A percentile compares a stretch with the other conserved stretches of the same genome.
Conservation (phyloP, 345 rosid species). For the Euphorbia tirucalli region DNA sequence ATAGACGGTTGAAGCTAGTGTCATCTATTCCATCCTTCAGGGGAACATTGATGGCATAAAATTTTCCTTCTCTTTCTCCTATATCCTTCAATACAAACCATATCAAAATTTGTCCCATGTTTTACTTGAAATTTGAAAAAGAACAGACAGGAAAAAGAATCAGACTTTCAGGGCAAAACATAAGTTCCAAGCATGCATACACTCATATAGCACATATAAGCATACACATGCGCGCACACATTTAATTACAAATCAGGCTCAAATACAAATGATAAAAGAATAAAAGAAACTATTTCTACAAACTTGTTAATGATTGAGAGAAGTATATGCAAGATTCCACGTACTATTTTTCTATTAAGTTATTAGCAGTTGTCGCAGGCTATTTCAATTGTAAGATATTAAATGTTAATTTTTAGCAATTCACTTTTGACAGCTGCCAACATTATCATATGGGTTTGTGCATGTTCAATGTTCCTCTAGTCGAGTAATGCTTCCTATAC, state of each 20-base stretch:
- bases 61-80: constrained; percentile 97
- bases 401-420: no score
- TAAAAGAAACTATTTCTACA: not conserved
- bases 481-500: no score
- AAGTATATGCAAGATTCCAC: not conserved
- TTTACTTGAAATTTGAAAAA: constrained; percentile 16
- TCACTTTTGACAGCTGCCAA: no score
- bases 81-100: constrained; percentile 61
- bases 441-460: no score
- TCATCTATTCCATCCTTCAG: constrained; percentile 98
- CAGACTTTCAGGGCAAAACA: constrained; percentile 1
- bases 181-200: not conserved
- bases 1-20: constrained; percentile 84
- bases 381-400: no score
- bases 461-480: no score
- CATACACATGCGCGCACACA: no score
- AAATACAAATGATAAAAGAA: no score
- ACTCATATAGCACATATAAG: no score
- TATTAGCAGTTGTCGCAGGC: no score
- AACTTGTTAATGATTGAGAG: not conserved
- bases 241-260: not conserved
- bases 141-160: constrained; percentile 11
- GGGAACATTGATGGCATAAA: constrained; percentile 94
- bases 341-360: no score
- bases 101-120: constrained; percentile 20